A percentile compares a stretch with the other conserved stretches of the same genome.
Conservation (phyloP, 2,329 filamentous ascomycete genomes). For the Mariannaea elegans region DNA sequence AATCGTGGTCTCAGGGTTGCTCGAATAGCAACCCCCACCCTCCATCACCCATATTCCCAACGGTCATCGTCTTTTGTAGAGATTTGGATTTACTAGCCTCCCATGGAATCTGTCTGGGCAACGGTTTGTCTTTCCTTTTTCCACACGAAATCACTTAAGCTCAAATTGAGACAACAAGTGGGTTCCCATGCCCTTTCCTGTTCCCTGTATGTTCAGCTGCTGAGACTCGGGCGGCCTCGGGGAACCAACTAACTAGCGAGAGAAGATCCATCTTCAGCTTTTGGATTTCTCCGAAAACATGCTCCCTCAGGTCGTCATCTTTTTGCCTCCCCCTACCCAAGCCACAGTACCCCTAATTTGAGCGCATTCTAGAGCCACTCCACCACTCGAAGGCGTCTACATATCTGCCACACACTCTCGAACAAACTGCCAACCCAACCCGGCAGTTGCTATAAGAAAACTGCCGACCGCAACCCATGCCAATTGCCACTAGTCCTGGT, state of each 20-base stretch:
- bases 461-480: slow-evolving; percentile 15
- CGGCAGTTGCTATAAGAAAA: not conserved
- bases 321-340: slow-evolving; percentile 1
- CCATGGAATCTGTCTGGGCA: too few species aligned
- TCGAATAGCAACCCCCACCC: too few species aligned
- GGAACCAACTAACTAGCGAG: too few species aligned
- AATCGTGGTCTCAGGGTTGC: too few species aligned
- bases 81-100: too few species aligned
- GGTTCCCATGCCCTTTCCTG: not conserved
- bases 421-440: slow-evolving; percentile 14
- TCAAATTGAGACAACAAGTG: slow-evolving; percentile 9
- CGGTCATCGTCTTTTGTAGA: too few species aligned
- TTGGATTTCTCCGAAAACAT: slow-evolving; percentile 11
- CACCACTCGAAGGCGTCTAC: slow-evolving; percentile 7
- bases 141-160: not conserved
- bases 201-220: too few species aligned
- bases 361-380: not conserved
- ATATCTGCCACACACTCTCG: not conserved
- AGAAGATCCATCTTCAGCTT: slow-evolving; percentile 3
- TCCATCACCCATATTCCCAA: too few species aligned
- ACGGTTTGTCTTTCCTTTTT: not conserved
- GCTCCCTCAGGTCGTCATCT: slow-evolving; percentile 5
- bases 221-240: too few species aligned
- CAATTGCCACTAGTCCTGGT: slow-evolving; percentile 4
- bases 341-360: slow-evolving; percentile 18